These are phyloP conservation scores for Trichoderma asperellum DNA, from an alignment of 2,329 filamentous ascomycete species.

Conservation along the genomic window DNA sequence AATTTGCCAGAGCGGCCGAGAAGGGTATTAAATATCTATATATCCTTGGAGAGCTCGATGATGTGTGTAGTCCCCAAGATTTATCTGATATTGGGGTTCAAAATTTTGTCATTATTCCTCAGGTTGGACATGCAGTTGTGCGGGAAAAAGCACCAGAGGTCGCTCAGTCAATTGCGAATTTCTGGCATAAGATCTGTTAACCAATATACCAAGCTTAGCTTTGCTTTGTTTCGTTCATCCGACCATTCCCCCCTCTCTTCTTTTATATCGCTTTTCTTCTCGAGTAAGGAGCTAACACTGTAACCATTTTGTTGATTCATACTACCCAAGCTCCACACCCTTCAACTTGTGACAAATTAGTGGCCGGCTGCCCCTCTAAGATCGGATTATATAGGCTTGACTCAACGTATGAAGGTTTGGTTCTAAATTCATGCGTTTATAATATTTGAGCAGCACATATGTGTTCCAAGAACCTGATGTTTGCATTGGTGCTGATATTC, in stretches of 20 bases:
- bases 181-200: constrained; percentile 7
- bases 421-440: not conserved
- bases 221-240: not conserved
- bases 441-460: not conserved
- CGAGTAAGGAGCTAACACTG: not conserved
- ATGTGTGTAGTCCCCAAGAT: not conserved
- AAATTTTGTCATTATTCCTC: not conserved
- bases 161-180: not conserved
- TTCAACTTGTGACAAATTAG: not conserved
- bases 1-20: constrained; percentile 2
- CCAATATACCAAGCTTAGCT: not conserved
- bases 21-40: not conserved
- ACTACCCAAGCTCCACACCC: not conserved
- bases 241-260: not conserved
- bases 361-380: not conserved
- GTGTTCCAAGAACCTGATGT: too few relatives aligned
- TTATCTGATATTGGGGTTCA: not conserved
- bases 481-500: too few relatives aligned
- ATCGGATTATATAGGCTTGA: not conserved
- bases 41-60: constrained; percentile 14
- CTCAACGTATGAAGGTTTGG: not conserved
- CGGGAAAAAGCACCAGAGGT: constrained; percentile 7
- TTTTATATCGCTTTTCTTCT: not conserved
- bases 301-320: not conserved
- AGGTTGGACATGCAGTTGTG: constrained; percentile 9